A percentile compares a stretch with the other conserved stretches of the same genome.
These are phyloP conservation scores for Cladorrhinum sp. DNA, from an alignment of 2,329 filamentous ascomycete species.

Conservation along the genomic window DNA sequence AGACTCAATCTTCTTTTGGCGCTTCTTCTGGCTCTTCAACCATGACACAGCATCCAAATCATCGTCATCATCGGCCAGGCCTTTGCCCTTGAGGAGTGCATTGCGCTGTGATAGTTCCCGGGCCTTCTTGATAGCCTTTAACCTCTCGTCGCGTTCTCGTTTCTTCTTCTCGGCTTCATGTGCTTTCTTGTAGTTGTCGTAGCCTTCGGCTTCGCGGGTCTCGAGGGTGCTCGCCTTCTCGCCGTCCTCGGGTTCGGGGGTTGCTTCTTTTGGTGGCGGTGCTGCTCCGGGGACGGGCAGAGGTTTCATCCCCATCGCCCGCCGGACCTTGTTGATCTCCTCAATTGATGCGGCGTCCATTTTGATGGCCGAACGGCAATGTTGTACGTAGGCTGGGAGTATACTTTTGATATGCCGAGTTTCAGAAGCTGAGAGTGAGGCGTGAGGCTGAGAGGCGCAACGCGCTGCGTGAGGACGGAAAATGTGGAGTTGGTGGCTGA, in stretches of 20 bases:
- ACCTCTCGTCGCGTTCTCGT: slow-evolving; percentile 72
- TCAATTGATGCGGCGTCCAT: slow-evolving; percentile 76
- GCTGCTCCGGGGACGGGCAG: slow-evolving; percentile 74
- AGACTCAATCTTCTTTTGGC: slow-evolving; percentile 85
- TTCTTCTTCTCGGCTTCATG: slow-evolving; percentile 73
- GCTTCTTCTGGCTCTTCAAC: slow-evolving; percentile 86
- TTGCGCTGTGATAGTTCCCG: slow-evolving; percentile 78
- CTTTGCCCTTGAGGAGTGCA: slow-evolving; percentile 73
- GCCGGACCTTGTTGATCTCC: slow-evolving; percentile 89
- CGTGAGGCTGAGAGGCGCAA: slow-evolving; percentile 10
- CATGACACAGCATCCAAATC: slow-evolving; percentile 79
- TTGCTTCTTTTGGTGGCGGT: slow-evolving; percentile 37
- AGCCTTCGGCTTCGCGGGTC: slow-evolving; percentile 67
- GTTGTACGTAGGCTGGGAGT: not conserved
- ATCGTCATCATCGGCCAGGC: slow-evolving; percentile 73
- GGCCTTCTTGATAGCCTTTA: slow-evolving; percentile 81
- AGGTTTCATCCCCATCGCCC: slow-evolving; percentile 85
- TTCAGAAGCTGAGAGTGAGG: not conserved
- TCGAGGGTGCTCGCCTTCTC: slow-evolving; percentile 73
- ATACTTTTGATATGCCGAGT: not conserved
- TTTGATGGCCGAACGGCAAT: slow-evolving; percentile 23
- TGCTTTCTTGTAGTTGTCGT: slow-evolving; percentile 67
- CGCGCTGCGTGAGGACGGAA: not conserved
- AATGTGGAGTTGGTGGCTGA: too few relatives aligned
- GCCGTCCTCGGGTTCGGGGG: slow-evolving; percentile 52